These are phyloP conservation scores for Pythium apleroticum DNA, from an alignment of 352 stramenopile genomes.

Conservation along the genomic window DNA sequence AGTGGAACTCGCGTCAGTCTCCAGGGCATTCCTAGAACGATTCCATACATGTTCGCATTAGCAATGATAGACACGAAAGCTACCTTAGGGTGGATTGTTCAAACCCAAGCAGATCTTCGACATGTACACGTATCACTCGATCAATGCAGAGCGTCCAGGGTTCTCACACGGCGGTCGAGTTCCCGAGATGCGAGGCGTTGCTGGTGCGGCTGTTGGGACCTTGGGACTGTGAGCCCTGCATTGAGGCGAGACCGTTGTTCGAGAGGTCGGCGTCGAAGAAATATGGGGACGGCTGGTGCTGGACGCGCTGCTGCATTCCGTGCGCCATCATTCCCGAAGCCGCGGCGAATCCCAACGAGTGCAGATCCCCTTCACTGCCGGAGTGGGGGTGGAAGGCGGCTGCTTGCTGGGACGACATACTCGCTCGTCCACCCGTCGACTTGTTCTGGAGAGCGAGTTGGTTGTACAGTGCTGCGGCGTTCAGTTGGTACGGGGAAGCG, in stretches of 20 bases:
- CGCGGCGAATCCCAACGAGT: constrained; percentile 5
- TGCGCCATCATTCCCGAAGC: constrained; percentile 22
- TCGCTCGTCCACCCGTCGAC: background rate
- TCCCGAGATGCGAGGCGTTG: background rate
- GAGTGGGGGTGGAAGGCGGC: constrained; percentile 31
- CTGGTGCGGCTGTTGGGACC: background rate
- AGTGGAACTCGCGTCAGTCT: background rate
- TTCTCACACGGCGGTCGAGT: constrained; percentile 12
- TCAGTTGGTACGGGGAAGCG: background rate
- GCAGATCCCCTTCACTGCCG: constrained; percentile 19
- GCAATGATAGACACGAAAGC: background rate
- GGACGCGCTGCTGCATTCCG: constrained; percentile 31
- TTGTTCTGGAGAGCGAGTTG: constrained; percentile 3
- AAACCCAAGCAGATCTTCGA: background rate
- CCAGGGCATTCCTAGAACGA: constrained; percentile 7
- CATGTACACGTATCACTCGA: background rate
- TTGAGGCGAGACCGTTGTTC: background rate
- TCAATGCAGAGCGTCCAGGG: background rate
- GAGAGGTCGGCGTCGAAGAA: constrained; percentile 14
- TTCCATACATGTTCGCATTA: background rate
- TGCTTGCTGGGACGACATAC: constrained; percentile 17
- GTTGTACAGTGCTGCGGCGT: constrained; percentile 8
- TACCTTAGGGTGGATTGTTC: background rate
- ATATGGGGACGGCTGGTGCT: constrained; percentile 1
- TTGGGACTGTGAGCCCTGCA: background rate